Percentiles rank a stretch among this genome's conserved stretches.
These are phyloP conservation scores for Falciphora oryzae DNA, from an alignment of 2,329 filamentous ascomycete species.

Conservation along the genomic window DNA sequence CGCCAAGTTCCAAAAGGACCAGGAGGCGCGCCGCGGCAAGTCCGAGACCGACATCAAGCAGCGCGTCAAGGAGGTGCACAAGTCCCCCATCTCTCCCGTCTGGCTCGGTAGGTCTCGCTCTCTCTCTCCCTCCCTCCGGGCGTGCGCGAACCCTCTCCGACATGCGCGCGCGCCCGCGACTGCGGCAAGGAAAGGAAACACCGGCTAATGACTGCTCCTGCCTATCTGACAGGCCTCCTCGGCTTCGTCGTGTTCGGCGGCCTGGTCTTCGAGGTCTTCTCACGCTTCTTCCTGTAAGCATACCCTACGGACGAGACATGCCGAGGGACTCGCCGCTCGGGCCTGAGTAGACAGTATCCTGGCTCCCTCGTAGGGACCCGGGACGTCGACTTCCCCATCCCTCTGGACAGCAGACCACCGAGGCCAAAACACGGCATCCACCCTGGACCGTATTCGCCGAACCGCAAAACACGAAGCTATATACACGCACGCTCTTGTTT, in stretches of 20 bases:
- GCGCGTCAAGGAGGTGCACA: slow-evolving; percentile 45
- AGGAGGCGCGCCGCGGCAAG: slow-evolving; percentile 71
- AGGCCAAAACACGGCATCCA: too few relatives aligned
- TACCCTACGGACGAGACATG: background rate
- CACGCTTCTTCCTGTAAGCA: slow-evolving; percentile 40
- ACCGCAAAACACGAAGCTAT: background rate
- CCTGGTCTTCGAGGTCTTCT: slow-evolving; percentile 51
- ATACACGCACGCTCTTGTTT: background rate
- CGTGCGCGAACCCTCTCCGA: background rate
- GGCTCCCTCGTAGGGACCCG: too few relatives aligned
- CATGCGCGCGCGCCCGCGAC: background rate
- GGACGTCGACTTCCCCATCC: background rate
- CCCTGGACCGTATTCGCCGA: too few relatives aligned
- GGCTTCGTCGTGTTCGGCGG: slow-evolving; percentile 58
- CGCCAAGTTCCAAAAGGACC: slow-evolving; percentile 68
- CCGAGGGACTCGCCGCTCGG: background rate
- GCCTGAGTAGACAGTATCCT: too few relatives aligned
- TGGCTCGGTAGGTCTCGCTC: slow-evolving; percentile 50
- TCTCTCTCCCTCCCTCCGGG: slow-evolving; percentile 12
- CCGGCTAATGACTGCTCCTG: background rate
- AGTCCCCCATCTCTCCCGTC: slow-evolving; percentile 58
- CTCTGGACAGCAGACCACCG: too few relatives aligned
- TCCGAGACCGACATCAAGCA: slow-evolving; percentile 60
- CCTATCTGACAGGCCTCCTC: slow-evolving; percentile 40
- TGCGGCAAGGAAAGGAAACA: background rate